These are phyloP conservation scores for Xylariaceae sp. DNA, from an alignment of 2,329 filamentous ascomycete genomes.

Conservation along the genomic window DNA sequence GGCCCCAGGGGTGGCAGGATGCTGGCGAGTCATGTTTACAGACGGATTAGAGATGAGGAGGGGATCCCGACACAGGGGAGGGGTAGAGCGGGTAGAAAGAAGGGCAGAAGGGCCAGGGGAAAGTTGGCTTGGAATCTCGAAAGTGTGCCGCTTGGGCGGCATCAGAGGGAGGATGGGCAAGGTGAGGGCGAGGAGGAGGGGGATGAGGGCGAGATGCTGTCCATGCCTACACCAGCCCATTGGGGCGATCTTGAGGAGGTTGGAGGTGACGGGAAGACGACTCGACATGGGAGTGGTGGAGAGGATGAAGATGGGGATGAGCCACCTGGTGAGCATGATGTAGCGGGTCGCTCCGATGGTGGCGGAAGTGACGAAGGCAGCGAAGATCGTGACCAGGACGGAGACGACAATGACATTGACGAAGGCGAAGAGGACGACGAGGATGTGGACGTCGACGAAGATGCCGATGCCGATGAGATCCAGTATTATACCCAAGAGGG, in stretches of 20 bases:
- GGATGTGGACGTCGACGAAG: constrained; percentile 3
- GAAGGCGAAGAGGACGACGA: constrained; percentile 8
- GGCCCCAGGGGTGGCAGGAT: background rate
- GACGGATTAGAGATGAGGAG: background rate
- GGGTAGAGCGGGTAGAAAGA: background rate
- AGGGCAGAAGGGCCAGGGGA: too few species aligned
- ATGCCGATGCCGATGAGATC: background rate
- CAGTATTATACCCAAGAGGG: background rate
- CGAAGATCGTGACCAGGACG: constrained; percentile 16
- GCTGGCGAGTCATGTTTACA: background rate
- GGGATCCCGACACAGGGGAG: background rate
- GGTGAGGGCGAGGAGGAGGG: background rate
- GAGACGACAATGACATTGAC: constrained; percentile 12
- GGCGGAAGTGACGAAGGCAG: constrained; percentile 12
- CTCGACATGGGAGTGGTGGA: background rate
- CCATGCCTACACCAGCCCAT: constrained; percentile 25
- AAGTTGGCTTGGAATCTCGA: too few species aligned
- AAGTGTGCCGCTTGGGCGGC: background rate
- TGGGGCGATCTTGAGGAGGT: constrained; percentile 24
- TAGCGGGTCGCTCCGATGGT: background rate
- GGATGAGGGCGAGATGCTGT: constrained; percentile 3
- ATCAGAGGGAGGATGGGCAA: background rate
- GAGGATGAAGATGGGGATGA: too few species aligned
- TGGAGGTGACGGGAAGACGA: background rate
- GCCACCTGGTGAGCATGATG: too few species aligned